Conservation (phyloP, 73 alveolate species). For the Stentor roeselii region DNA sequence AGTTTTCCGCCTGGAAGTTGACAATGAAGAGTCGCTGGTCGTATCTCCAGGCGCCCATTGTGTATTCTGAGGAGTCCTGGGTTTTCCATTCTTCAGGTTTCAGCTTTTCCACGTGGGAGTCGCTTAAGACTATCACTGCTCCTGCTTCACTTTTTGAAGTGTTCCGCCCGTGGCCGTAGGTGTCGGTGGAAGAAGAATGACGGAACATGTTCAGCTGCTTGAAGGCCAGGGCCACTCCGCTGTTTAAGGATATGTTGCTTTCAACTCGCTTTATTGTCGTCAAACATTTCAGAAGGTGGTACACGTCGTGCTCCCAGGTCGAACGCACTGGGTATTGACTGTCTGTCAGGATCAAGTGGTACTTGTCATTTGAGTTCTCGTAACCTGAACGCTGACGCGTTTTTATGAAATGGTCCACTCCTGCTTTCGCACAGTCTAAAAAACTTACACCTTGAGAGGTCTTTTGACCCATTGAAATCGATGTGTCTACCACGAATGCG, state of each 20-base stretch:
- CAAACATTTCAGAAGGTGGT: background rate
- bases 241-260: background rate
- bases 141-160: slow-evolving; percentile 9
- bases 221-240: background rate
- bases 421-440: slow-evolving; percentile 28
- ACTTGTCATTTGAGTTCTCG: slow-evolving; percentile 11
- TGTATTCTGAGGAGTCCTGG: background rate
- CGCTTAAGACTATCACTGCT: background rate
- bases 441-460: slow-evolving; percentile 28
- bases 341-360: slow-evolving; percentile 7
- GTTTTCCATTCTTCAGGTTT: slow-evolving; percentile 2
- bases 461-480: slow-evolving; percentile 12
- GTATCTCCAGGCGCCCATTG: slow-evolving; percentile 14
- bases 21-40: background rate
- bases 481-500: slow-evolving; percentile 23
- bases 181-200: slow-evolving; percentile 18
- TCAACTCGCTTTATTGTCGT: background rate
- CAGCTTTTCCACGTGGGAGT: background rate
- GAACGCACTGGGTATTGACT: slow-evolving; percentile 11
- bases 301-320: slow-evolving; percentile 29
- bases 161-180: slow-evolving; percentile 14
- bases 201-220: slow-evolving; percentile 18
- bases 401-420: background rate
- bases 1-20: slow-evolving; percentile 6
- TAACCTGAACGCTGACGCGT: slow-evolving; percentile 20